Conservation (phyloP, 495 filamentous ascomycete species). For the Penicillium diatomitis region DNA sequence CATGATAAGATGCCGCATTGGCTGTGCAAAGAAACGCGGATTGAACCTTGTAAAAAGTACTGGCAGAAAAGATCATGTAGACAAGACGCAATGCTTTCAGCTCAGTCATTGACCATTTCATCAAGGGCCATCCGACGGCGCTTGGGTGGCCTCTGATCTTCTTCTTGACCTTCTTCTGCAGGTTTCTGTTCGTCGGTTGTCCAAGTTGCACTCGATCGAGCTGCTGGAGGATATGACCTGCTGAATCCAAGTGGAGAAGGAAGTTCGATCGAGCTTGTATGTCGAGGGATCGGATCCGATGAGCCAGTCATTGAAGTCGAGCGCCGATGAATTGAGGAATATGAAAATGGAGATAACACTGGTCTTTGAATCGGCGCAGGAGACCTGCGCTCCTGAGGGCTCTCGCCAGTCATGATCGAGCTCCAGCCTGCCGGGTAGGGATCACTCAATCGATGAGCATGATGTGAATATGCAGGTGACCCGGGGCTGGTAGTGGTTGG, state of each 20-base stretch:
- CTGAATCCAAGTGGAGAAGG: conserved; percentile 11
- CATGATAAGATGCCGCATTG: too few relatives aligned
- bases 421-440: conserved; percentile 27
- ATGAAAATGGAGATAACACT: conserved; percentile 23
- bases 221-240: conserved; percentile 9
- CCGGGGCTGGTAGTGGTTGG: conserved; percentile 20
- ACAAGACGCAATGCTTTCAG: too few relatives aligned
- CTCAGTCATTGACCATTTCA: conserved; percentile 39
- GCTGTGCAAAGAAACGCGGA: too few relatives aligned
- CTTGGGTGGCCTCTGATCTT: conserved; percentile 53
- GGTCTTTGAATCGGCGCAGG: conserved; percentile 12
- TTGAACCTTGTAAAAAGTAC: too few relatives aligned
- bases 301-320: conserved; percentile 16
- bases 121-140: conserved; percentile 54
- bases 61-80: too few relatives aligned
- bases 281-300: conserved; percentile 19
- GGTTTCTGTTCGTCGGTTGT: neutral
- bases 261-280: conserved; percentile 13
- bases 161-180: conserved; percentile 7
- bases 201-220: conserved; percentile 8
- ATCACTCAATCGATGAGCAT: conserved; percentile 32
- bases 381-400: conserved; percentile 14
- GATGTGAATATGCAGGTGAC: conserved; percentile 13
- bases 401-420: conserved; percentile 16
- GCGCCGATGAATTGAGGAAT: conserved; percentile 13